phyloP scores from a whole-genome alignment of 2,329 filamentous ascomycete species.

The Cadophora malorum region DNA sequence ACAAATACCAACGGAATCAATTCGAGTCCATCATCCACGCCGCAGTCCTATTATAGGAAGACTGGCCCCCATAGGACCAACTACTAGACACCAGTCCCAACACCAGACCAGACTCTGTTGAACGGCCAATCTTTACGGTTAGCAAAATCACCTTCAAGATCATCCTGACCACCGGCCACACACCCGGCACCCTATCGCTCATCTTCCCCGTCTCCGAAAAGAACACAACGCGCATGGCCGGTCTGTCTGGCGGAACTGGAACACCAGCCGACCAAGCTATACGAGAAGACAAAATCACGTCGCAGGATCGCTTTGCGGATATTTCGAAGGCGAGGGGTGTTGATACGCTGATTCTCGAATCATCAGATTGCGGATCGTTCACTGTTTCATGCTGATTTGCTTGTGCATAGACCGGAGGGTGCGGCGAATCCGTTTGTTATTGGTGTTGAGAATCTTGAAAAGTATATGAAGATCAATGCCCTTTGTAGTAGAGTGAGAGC shows the following conservation, averaged over 20 bases:
- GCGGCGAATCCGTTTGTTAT: slow-evolving; percentile 6
- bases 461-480: not conserved
- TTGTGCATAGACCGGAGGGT: not conserved
- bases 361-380: slow-evolving; percentile 2
- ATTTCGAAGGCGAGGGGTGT: not conserved
- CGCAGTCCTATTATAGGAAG: too few species aligned
- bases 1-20: too few species aligned
- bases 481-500: not conserved
- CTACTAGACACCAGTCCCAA: too few species aligned
- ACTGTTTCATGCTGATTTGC: slow-evolving; percentile 1
- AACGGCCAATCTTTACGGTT: not conserved
- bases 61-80: too few species aligned
- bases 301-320: not conserved
- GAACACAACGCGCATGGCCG: not conserved
- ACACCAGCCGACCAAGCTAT: not conserved
- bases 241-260: slow-evolving; percentile 1
- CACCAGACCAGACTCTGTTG: not conserved
- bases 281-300: not conserved
- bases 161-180: slow-evolving; percentile 4
- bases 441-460: not conserved
- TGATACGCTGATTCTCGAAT: slow-evolving; percentile 14
- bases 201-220: not conserved
- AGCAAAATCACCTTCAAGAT: not conserved
- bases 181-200: slow-evolving; percentile 9
- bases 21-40: too few species aligned